Base-by-base conservation (phyloP, 495 filamentous ascomycete species). In the Tuber melanosporum region DNA sequence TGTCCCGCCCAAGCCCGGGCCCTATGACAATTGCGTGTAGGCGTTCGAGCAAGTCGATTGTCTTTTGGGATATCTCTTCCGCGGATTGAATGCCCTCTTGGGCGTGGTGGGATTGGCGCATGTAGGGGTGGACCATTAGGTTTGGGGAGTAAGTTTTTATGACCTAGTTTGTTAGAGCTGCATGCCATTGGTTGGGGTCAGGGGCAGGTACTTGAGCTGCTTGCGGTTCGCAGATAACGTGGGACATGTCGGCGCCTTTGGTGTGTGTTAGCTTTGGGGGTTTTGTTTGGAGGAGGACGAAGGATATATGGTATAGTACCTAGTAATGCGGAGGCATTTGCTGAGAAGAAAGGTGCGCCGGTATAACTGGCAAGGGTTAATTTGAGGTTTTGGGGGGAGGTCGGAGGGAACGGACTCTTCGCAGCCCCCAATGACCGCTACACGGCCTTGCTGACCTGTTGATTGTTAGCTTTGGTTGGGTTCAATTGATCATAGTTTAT, bases 111-210 rank as follows among this genome's bases (percentile, higher is more conserved):
- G 89, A 87, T 85, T 94, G 93, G 46, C 94, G 94, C 88, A 99
- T 94, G 72, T 97, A 88, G 3, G 95, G 96, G 84, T 98, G 96
- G 20, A 99, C 96, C 96, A 99, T 98, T 20, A 99, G 86, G 85
- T 98, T 98, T 15, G 95, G 95, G 49, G 96, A 98, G 87, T 98
- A 99, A 22, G 92, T 90, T 87, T 99, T 99, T 83, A 99, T 96
- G 70, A 98, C 95, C 84, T 80, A 39, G 49, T 36, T 44, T 8
- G 43, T 80, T 46, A 80, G 78, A 86, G 47, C 70, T 26, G 72
- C 7, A 66, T 22, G 45, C 19, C 66, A 44, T 77, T 74, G 70
- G 42, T 70, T 26, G n/a, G 72, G 43, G 69, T 70, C 78, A 71
- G 86, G 85, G 62, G 47, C 14, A 36, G 46, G 71, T 22, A 80